Evolutionary conservation across 2,329 filamentous ascomycete species (phyloP).

Genomic region (Mycosphaerelloides madeirae): DNA sequence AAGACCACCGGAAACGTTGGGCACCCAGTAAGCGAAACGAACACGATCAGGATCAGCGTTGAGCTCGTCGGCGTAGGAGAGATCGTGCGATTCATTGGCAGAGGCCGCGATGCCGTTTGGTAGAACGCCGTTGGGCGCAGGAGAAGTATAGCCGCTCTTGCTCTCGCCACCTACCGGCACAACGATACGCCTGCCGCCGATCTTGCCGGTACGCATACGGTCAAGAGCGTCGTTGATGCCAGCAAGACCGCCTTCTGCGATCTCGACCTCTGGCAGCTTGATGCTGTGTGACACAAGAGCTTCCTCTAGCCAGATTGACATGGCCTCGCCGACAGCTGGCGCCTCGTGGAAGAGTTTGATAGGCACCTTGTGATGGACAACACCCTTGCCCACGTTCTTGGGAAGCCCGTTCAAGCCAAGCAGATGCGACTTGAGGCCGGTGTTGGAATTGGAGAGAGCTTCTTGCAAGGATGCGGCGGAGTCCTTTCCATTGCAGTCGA

Average conservation of each 20-base stretch:
- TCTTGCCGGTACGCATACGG: constrained; percentile 59
- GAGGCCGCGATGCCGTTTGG: constrained; percentile 17
- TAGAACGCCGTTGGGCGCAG: constrained; percentile 8
- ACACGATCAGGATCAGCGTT: constrained; percentile 43
- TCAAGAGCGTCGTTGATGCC: constrained; percentile 66
- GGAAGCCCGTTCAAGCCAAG: constrained; percentile 65
- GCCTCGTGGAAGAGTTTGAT: constrained; percentile 73
- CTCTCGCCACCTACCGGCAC: constrained; percentile 38
- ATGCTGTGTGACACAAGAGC: constrained; percentile 54
- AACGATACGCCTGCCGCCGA: constrained; percentile 66
- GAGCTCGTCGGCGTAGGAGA: constrained; percentile 35
- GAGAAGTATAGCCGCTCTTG: constrained; percentile 12
- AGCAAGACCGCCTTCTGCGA: constrained; percentile 58
- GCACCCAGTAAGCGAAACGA: constrained; percentile 52
- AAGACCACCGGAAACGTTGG: constrained; percentile 51
- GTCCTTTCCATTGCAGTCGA: constrained; percentile 64
- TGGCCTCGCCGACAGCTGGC: constrained; percentile 56
- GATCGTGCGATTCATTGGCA: constrained; percentile 16
- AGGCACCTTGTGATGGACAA: constrained; percentile 61
- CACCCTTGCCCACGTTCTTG: constrained; percentile 47
- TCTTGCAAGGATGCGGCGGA: constrained; percentile 56
- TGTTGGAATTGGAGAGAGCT: constrained; percentile 40
- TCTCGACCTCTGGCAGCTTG: constrained; percentile 60
- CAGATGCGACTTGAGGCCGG: constrained; percentile 47
- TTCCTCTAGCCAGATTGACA: constrained; percentile 64